Conservation (phyloP, 2,329 filamentous ascomycete species). For the Exophiala alcalophila region DNA sequence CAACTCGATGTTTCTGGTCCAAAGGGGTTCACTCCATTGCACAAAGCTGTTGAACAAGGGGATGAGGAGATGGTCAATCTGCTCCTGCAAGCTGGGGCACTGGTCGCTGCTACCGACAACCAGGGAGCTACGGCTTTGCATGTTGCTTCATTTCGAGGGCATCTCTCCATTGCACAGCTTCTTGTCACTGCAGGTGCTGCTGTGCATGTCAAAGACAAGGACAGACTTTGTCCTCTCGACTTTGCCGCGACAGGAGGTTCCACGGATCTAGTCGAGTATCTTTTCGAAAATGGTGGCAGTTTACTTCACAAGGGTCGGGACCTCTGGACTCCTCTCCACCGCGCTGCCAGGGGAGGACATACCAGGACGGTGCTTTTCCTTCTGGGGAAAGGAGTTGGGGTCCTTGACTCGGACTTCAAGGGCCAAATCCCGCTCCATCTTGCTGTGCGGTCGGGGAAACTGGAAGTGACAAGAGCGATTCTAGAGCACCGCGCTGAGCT, state of each 20-base stretch:
- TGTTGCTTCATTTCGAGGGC: constrained; percentile 25
- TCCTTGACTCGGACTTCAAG: constrained; percentile 29
- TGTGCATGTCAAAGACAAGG: constrained; percentile 21
- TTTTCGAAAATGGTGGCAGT: constrained; percentile 30
- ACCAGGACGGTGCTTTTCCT: constrained; percentile 33
- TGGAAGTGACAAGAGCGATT: constrained; percentile 19
- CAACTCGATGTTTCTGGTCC: constrained; percentile 25
- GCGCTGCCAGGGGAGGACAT: constrained; percentile 33
- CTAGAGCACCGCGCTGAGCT: constrained; percentile 23
- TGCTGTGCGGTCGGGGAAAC: constrained; percentile 26
- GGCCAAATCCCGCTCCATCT: constrained; percentile 25
- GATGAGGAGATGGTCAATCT: constrained; percentile 31
- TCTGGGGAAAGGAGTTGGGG: constrained; percentile 30
- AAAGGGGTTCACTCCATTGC: constrained; percentile 30
- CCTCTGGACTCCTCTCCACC: constrained; percentile 33
- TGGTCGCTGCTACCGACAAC: constrained; percentile 27
- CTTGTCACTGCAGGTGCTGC: constrained; percentile 23
- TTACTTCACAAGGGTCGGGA: constrained; percentile 32
- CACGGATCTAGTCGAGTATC: constrained; percentile 21
- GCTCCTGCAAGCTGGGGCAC: constrained; percentile 30
- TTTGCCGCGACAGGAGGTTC: constrained; percentile 28
- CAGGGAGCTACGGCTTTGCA: constrained; percentile 26
- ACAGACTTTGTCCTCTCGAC: constrained; percentile 26
- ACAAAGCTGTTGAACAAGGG: constrained; percentile 30
- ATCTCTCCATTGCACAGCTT: constrained; percentile 17